Evolutionary conservation across 2,329 filamentous ascomycete species (phyloP).

Genomic region (Penicillium sp.): DNA sequence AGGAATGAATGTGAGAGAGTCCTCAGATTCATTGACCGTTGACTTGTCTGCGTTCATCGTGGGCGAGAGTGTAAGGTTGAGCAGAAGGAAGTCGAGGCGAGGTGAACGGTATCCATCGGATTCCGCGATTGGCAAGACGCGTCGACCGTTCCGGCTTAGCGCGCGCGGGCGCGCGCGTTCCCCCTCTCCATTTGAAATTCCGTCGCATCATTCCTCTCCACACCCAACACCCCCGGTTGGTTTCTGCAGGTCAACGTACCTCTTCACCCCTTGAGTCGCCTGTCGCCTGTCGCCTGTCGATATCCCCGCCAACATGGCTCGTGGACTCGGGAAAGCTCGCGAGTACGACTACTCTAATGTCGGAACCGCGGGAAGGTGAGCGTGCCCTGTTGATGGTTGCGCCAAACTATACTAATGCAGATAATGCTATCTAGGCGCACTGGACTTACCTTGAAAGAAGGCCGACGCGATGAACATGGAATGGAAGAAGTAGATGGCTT

Average conservation of each 20-base stretch:
- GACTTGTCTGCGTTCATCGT: slow-evolving; percentile 38
- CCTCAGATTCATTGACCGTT: slow-evolving; percentile 33
- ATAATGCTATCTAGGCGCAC: slow-evolving; percentile 70
- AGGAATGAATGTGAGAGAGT: slow-evolving; percentile 61
- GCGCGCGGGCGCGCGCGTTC: slow-evolving; percentile 27
- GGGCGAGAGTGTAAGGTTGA: background rate
- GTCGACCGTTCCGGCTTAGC: slow-evolving; percentile 43
- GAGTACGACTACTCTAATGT: slow-evolving; percentile 54
- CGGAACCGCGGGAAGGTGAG: slow-evolving; percentile 52
- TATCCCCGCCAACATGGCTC: slow-evolving; percentile 38
- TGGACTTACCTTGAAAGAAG: slow-evolving; percentile 79
- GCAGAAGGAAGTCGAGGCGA: background rate
- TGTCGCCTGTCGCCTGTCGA: background rate
- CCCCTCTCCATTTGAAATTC: slow-evolving; percentile 29
- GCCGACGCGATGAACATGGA: slow-evolving; percentile 85
- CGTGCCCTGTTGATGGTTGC: slow-evolving; percentile 9
- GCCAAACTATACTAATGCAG: slow-evolving; percentile 20
- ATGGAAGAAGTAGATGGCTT: slow-evolving; percentile 85
- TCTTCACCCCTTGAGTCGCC: too few species aligned
- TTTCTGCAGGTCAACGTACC: too few species aligned
- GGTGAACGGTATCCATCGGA: too few species aligned
- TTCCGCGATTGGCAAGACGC: slow-evolving; percentile 22
- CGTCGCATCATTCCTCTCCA: slow-evolving; percentile 23
- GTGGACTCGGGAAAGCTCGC: slow-evolving; percentile 46
- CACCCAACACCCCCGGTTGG: too few species aligned